Conservation (phyloP, 75 land plant species). For the Pinus tabuliformis region DNA sequence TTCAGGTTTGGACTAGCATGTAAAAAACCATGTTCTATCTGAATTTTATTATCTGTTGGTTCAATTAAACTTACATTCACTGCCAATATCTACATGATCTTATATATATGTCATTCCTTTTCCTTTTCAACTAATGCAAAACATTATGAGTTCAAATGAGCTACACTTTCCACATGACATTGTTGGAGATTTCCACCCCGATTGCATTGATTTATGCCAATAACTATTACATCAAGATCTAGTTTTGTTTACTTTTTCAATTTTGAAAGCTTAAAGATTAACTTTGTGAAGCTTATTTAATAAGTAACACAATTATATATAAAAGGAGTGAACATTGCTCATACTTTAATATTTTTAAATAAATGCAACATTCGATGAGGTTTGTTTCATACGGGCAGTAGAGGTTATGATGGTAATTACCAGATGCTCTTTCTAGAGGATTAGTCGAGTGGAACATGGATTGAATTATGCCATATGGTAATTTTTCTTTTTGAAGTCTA, state of each 20-base stretch:
- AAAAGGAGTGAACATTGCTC: too few relatives aligned
- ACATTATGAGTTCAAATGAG: slow-evolving; percentile 45
- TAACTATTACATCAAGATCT: slow-evolving; percentile 83
- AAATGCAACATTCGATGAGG: too few relatives aligned
- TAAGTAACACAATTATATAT: too few relatives aligned
- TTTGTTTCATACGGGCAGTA: too few relatives aligned
- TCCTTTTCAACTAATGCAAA: slow-evolving; percentile 44
- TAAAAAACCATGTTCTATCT: background rate
- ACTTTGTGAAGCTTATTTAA: too few relatives aligned
- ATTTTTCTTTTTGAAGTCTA: too few relatives aligned
- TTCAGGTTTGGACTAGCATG: slow-evolving; percentile 29
- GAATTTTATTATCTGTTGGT: background rate
- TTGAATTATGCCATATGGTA: too few relatives aligned
- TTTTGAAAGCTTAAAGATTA: too few relatives aligned
- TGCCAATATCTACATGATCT: slow-evolving; percentile 29
- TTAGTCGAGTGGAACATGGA: too few relatives aligned
- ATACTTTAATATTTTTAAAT: too few relatives aligned
- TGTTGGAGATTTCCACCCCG: slow-evolving; percentile 39
- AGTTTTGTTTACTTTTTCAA: background rate
- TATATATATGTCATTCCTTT: background rate
- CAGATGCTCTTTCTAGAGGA: too few relatives aligned
- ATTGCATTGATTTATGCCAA: slow-evolving; percentile 63
- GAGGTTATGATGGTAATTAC: too few relatives aligned
- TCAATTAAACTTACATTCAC: background rate
- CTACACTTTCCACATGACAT: slow-evolving; percentile 43